phyloP scores from a whole-genome alignment of 257 asterid species.

The Rhazya stricta region DNA sequence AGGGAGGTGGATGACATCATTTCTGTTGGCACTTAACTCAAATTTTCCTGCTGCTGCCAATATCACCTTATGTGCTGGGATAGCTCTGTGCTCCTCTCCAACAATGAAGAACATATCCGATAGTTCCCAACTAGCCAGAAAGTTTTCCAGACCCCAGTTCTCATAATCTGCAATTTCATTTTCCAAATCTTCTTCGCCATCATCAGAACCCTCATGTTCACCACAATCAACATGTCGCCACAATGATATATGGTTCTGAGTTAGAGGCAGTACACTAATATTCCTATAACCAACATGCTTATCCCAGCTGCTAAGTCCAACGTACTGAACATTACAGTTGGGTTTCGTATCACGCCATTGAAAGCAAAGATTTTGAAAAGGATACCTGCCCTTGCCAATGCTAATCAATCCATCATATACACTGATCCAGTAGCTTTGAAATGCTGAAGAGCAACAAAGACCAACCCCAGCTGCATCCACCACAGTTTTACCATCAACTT shows the following conservation, averaged over 20 bases:
- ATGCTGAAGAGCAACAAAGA: conserved; percentile 76
- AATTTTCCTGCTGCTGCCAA: conserved; percentile 77
- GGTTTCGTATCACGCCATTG: conserved; percentile 96
- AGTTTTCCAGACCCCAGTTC: conserved; percentile 72
- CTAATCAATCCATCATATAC: conserved; percentile 88
- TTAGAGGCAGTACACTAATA: conserved; percentile 73
- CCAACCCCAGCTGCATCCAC: conserved; percentile 78
- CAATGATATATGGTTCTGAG: conserved; percentile 72
- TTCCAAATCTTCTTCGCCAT: conserved; percentile 60
- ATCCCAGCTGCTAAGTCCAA: conserved; percentile 99
- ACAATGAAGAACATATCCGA: conserved; percentile 73
- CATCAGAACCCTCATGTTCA: conserved; percentile 41
- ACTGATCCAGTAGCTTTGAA: conserved; percentile 96
- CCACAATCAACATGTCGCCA: conserved; percentile 83
- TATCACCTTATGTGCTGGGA: conserved; percentile 85
- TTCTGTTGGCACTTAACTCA: conserved; percentile 34
- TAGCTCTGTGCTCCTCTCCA: conserved; percentile 64
- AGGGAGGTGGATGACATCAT: conserved; percentile 48
- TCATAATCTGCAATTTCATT: conserved; percentile 50
- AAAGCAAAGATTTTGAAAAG: conserved; percentile 89
- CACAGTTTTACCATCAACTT: conserved; percentile 78
- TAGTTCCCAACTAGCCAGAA: conserved; percentile 80
- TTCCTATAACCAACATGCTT: conserved; percentile 92
- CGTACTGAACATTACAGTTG: conserved; percentile 72
- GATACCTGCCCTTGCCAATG: conserved; percentile 93